Evolutionary conservation across 108 stramenopile species (phyloP).

Genomic region (Skeletonema tropicum): DNA sequence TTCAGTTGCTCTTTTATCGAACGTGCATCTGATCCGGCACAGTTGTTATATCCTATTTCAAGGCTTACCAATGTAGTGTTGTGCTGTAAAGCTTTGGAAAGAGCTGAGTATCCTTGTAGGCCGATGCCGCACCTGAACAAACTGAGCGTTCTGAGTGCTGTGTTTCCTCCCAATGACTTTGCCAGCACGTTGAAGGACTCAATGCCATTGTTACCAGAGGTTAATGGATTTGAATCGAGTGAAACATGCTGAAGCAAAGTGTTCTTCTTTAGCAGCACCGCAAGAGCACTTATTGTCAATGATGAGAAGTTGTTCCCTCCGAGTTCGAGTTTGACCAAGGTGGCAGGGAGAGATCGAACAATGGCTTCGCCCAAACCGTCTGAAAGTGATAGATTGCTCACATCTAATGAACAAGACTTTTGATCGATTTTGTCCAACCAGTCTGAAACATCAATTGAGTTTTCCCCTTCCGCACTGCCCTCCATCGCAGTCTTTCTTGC

Average conservation of each 20-base stretch:
- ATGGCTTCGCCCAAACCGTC: slow-evolving; percentile 39
- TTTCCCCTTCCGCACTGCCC: slow-evolving; percentile 20
- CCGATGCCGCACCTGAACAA: slow-evolving; percentile 48
- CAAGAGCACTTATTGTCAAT: slow-evolving; percentile 19
- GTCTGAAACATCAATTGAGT: slow-evolving; percentile 30
- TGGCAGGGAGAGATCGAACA: slow-evolving; percentile 16
- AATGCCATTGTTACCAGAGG: slow-evolving; percentile 9
- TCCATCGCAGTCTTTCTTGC: no score
- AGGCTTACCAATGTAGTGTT: slow-evolving; percentile 32
- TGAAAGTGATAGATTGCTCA: slow-evolving; percentile 34
- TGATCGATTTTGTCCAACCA: slow-evolving; percentile 21
- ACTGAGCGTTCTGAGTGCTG: slow-evolving; percentile 24
- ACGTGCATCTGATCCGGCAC: slow-evolving; percentile 8
- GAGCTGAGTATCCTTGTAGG: slow-evolving; percentile 14
- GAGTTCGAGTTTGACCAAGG: slow-evolving; percentile 34
- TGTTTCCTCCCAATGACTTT: slow-evolving; percentile 19
- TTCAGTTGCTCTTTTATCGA: slow-evolving; percentile 18
- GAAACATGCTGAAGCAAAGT: slow-evolving; percentile 13
- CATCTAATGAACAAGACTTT: slow-evolving; percentile 29
- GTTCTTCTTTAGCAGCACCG: slow-evolving; percentile 29
- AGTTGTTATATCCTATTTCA: slow-evolving; percentile 48
- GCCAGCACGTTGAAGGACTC: slow-evolving; percentile 38
- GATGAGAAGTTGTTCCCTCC: slow-evolving; percentile 39
- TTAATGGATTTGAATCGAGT: slow-evolving; percentile 43
- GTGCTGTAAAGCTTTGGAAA: slow-evolving; percentile 28